Evolutionary conservation across 2,329 filamentous ascomycete species (phyloP).

Genomic region (Dactylellina cionopaga): DNA sequence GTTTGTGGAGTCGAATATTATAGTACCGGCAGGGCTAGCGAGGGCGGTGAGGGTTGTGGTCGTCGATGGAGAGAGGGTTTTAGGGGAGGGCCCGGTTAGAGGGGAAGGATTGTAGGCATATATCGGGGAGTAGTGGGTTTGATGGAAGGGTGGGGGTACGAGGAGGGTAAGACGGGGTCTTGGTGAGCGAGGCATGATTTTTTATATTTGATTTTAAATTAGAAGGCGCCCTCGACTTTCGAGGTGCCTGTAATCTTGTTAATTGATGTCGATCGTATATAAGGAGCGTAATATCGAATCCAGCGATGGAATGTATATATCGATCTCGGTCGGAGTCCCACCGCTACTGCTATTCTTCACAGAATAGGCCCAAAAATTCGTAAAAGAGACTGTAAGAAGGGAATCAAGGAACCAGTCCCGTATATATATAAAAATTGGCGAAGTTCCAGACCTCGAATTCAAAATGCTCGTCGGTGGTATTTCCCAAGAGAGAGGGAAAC

Average conservation of each 20-base stretch:
- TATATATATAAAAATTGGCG: conserved; percentile 10
- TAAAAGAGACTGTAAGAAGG: background rate
- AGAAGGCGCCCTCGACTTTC: background rate
- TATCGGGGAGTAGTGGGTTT: conserved; percentile 20
- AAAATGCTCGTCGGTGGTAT: background rate
- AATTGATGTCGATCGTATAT: conserved; percentile 4
- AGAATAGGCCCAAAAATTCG: conserved; percentile 1
- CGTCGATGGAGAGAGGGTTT: conserved; percentile 11
- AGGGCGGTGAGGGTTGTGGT: conserved; percentile 4
- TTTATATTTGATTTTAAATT: conserved; percentile 14
- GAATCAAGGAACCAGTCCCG: conserved; percentile 32
- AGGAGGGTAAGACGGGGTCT: conserved; percentile 31
- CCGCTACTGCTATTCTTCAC: background rate
- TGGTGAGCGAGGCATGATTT: conserved; percentile 21
- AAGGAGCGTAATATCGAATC: background rate
- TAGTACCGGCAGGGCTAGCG: conserved; percentile 15
- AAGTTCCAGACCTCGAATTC: background rate
- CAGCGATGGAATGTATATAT: conserved; percentile 24
- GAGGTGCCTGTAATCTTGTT: background rate
- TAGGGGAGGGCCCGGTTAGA: conserved; percentile 2
- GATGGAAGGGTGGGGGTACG: conserved; percentile 35
- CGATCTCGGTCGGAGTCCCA: background rate
- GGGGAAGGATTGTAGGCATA: conserved; percentile 9
- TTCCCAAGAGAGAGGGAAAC: too few species aligned
- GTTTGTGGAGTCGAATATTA: conserved; percentile 46